phyloP scores from a whole-genome alignment of 352 stramenopile genomes.

The Phytophthora podocarpi region DNA sequence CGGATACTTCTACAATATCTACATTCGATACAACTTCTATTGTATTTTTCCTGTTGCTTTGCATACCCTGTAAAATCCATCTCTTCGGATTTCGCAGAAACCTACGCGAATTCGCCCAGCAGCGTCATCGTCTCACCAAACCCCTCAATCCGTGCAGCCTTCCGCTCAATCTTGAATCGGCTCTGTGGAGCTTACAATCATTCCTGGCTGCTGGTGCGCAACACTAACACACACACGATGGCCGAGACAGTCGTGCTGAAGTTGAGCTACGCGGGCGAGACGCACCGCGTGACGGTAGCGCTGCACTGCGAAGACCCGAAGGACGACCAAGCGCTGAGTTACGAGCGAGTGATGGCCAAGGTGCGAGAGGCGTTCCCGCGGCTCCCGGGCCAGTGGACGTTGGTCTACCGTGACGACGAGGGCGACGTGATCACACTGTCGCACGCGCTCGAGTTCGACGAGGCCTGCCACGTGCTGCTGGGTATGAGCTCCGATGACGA shows the following conservation, averaged over 20 bases:
- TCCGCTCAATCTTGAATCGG: constrained; percentile 34
- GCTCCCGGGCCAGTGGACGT: constrained; percentile 39
- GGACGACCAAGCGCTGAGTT: constrained; percentile 38
- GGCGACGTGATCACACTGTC: constrained; percentile 67
- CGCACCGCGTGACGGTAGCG: constrained; percentile 46
- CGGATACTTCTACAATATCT: background rate
- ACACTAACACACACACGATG: constrained; percentile 8
- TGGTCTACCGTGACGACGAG: constrained; percentile 79
- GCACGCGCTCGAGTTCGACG: constrained; percentile 54
- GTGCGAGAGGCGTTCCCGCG: constrained; percentile 44
- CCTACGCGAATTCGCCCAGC: constrained; percentile 3
- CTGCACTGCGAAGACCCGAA: constrained; percentile 17
- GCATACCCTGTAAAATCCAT: constrained; percentile 6
- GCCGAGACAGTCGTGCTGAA: constrained; percentile 50
- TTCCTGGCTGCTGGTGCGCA: background rate
- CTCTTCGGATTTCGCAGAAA: background rate
- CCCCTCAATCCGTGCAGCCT: constrained; percentile 12
- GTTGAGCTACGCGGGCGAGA: constrained; percentile 58
- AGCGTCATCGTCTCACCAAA: constrained; percentile 30
- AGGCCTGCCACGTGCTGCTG: constrained; percentile 60
- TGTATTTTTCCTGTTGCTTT: background rate
- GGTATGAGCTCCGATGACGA: constrained; percentile 24
- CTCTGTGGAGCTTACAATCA: constrained; percentile 17
- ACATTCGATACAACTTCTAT: background rate
- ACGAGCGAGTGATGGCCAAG: constrained; percentile 47